Evolutionary conservation across 345 rosid species (phyloP).

Genomic region (Eutrema heterophyllum): DNA sequence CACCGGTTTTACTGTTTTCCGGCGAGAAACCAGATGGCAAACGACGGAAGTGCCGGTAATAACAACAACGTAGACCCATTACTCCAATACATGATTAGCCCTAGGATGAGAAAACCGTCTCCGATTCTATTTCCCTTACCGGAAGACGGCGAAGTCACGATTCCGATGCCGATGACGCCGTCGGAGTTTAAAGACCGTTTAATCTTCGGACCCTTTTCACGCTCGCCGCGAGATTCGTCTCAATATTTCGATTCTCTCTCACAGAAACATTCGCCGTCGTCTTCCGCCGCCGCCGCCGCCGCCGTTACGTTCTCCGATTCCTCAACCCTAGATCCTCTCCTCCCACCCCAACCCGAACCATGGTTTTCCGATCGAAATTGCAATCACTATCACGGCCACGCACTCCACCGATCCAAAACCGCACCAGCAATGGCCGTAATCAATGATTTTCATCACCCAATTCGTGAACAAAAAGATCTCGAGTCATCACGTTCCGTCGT

Average conservation of each 20-base stretch:
- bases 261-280: slow-evolving; percentile 32
- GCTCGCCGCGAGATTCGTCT: slow-evolving; percentile 41
- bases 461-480: slow-evolving; percentile 40
- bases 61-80: slow-evolving; percentile 50
- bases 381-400: background rate
- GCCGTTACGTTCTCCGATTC: slow-evolving; percentile 12
- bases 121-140: slow-evolving; percentile 60
- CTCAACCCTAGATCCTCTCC: slow-evolving; percentile 22
- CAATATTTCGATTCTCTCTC: slow-evolving; percentile 52
- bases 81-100: slow-evolving; percentile 41
- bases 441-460: slow-evolving; percentile 37
- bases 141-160: slow-evolving; percentile 53
- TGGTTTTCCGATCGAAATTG: background rate
- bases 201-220: slow-evolving; percentile 67
- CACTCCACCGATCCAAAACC: slow-evolving; percentile 81
- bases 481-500: slow-evolving; percentile 53
- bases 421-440: slow-evolving; percentile 92
- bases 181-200: slow-evolving; percentile 78
- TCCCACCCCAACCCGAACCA: slow-evolving; percentile 18
- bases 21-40: slow-evolving; percentile 9
- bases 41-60: background rate
- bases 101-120: slow-evolving; percentile 30
- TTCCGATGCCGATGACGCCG: slow-evolving; percentile 54
- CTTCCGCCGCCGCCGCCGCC: slow-evolving; percentile 8
- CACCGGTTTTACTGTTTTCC: background rate